Evolutionary conservation across 805 yeast species (phyloP), one percentile per base, ranked within the genome.

Genomic region (Candida nitratophila): DNA sequence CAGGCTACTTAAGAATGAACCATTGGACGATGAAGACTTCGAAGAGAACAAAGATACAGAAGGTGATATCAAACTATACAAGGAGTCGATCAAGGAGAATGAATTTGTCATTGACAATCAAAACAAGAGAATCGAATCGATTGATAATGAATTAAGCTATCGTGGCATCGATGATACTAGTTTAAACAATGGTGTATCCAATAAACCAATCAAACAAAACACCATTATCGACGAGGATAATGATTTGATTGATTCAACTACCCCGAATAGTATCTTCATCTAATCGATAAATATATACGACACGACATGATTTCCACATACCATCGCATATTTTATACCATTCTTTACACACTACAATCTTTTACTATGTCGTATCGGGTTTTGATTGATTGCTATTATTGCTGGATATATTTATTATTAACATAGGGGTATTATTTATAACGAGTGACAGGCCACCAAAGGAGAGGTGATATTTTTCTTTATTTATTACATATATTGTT

Each of bases 11-110:
- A 46, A 42, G 11, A 17, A 24, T 26, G 39, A 42, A 26, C 24
- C 39, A n/a, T 19, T n/a, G 17, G 47, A 46, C 4, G 51, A 56
- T 11, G 58, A 61, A 26, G 27, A 24, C 10, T 64, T 65, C 19
- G 63, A 61, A 11, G 68, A 66, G 27, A 80, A 76, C 51, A 54
- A 60, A 11, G 59, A 63, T 11, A 64, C 64, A 16, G 64, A 62
- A 4, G 67, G 66, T 12, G 87, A 82, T 53, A 54, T 65, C n/a
- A 57, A 63, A 15, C 54, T 83, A 15, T 83, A 74, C 59, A 56
- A 52, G 6, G 83, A 77, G n/a, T 70, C 81, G 10, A 68, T 81
- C 16, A 52, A 55, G 9, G 90, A 83, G 50, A 83, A 83, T 56
- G 60, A 66, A 12, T 55, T 57, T 3, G 84, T 81, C n/a, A 63